These are phyloP conservation scores for Hypocrella siamensis DNA, from an alignment of 2,329 filamentous ascomycete genomes.

Conservation along the genomic window DNA sequence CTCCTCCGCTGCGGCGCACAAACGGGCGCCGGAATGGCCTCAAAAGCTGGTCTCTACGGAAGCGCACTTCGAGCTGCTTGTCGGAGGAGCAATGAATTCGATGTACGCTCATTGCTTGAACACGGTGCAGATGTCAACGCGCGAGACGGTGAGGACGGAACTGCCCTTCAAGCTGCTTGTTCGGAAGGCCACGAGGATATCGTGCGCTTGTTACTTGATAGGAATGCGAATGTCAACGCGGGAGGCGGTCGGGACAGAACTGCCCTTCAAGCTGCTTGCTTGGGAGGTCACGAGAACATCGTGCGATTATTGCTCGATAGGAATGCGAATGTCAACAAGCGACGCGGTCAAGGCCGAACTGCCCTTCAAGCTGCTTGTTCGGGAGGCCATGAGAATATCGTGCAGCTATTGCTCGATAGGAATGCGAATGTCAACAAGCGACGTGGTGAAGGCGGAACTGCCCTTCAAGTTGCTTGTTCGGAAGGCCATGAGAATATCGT, in stretches of 20 bases:
- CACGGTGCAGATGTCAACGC: not conserved
- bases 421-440: not conserved
- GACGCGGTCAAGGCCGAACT: not conserved
- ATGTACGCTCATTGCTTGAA: too few relatives aligned
- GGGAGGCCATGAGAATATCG: not conserved
- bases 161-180: not conserved
- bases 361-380: not conserved
- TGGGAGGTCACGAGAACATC: not conserved
- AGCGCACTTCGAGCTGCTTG: too few relatives aligned
- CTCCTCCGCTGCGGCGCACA: too few relatives aligned
- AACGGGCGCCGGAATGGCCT: too few relatives aligned
- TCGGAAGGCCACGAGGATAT: not conserved
- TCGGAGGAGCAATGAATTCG: too few relatives aligned
- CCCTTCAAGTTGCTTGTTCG: not conserved
- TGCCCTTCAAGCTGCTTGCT: not conserved
- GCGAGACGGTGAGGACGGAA: not conserved
- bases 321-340: not conserved
- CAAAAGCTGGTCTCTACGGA: too few relatives aligned
- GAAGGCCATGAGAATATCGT: not conserved
- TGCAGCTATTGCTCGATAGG: not conserved
- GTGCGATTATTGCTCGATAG: not conserved
- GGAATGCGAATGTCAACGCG: not conserved
- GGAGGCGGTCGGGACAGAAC: not conserved
- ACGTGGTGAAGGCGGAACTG: not conserved
- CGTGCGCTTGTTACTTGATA: not conserved